Evolutionary conservation across 2,329 filamentous ascomycete genomes (phyloP).

Genomic region (Ploettnerulaceae sp.): DNA sequence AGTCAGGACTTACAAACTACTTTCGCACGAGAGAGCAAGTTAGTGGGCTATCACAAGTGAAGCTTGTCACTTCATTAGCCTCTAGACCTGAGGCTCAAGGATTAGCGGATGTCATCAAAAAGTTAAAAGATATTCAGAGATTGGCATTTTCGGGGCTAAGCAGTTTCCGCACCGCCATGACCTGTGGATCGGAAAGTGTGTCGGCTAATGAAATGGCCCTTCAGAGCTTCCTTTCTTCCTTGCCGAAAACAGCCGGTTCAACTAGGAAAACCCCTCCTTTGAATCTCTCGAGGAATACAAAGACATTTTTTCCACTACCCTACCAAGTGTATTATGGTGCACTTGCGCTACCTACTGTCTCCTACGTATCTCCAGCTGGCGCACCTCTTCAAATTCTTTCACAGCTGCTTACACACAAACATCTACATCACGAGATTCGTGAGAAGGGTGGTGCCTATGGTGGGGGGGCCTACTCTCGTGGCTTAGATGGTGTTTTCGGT

Average conservation of each 20-base stretch:
- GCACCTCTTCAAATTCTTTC: conserved; percentile 84
- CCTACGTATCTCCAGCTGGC: conserved; percentile 70
- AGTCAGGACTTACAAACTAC: conserved; percentile 69
- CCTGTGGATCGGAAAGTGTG: conserved; percentile 73
- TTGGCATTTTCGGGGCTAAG: conserved; percentile 66
- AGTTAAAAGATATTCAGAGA: conserved; percentile 79
- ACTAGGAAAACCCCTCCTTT: conserved; percentile 36
- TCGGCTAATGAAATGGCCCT: conserved; percentile 66
- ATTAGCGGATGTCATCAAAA: conserved; percentile 69
- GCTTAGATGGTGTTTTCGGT: conserved; percentile 79
- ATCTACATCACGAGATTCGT: conserved; percentile 93
- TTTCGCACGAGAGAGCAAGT: conserved; percentile 77
- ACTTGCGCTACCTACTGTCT: conserved; percentile 73
- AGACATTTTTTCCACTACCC: conserved; percentile 87
- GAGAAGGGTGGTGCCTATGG: conserved; percentile 98
- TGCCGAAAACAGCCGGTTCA: conserved; percentile 44
- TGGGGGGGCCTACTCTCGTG: conserved; percentile 77
- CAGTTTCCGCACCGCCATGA: conserved; percentile 73
- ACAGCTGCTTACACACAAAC: conserved; percentile 91
- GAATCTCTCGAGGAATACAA: conserved; percentile 47
- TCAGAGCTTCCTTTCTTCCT: conserved; percentile 60
- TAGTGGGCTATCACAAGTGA: conserved; percentile 85
- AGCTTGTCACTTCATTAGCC: conserved; percentile 75
- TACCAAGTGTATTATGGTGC: conserved; percentile 97
- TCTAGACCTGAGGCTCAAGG: conserved; percentile 64